These are phyloP conservation scores for Tylopilus balloui DNA, from an alignment of 768 basidiomycete genomes.

Conservation along the genomic window DNA sequence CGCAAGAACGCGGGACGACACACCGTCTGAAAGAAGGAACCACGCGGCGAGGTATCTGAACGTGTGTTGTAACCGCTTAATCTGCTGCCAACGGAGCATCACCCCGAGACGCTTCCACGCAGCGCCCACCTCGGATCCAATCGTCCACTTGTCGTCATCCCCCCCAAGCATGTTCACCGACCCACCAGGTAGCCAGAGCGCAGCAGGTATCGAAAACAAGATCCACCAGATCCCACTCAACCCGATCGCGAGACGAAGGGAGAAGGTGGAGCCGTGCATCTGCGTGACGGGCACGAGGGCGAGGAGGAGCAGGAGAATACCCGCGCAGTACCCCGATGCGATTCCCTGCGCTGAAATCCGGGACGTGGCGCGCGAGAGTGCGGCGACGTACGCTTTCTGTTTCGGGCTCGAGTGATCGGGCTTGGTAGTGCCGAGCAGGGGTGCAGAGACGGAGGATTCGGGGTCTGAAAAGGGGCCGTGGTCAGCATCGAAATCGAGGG, in stretches of 20 bases:
- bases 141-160: slow-evolving; percentile 38
- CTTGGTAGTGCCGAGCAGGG: slow-evolving; percentile 29
- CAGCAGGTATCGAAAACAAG: slow-evolving; percentile 73
- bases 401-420: slow-evolving; percentile 16
- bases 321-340: slow-evolving; percentile 81
- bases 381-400: slow-evolving; percentile 46
- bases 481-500: slow-evolving; percentile 16
- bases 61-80: slow-evolving; percentile 72
- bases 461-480: not conserved
- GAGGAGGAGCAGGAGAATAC: slow-evolving; percentile 70
- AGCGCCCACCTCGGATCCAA: slow-evolving; percentile 47
- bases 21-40: slow-evolving; percentile 92
- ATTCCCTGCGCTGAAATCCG: slow-evolving; percentile 83
- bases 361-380: slow-evolving; percentile 69
- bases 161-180: not conserved
- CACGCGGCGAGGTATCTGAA: slow-evolving; percentile 90
- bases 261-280: slow-evolving; percentile 70
- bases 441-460: slow-evolving; percentile 34
- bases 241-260: slow-evolving; percentile 79
- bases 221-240: slow-evolving; percentile 89
- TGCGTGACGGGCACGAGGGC: slow-evolving; percentile 73
- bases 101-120: slow-evolving; percentile 75
- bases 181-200: slow-evolving; percentile 60
- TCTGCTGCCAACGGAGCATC: slow-evolving; percentile 72
- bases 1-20: no score